A percentile compares a stretch with the other conserved stretches of the same genome.
Evolutionary conservation across 1,284 basidiomycete genomes (phyloP).

Genomic region (Afroboletus lepidellus): DNA sequence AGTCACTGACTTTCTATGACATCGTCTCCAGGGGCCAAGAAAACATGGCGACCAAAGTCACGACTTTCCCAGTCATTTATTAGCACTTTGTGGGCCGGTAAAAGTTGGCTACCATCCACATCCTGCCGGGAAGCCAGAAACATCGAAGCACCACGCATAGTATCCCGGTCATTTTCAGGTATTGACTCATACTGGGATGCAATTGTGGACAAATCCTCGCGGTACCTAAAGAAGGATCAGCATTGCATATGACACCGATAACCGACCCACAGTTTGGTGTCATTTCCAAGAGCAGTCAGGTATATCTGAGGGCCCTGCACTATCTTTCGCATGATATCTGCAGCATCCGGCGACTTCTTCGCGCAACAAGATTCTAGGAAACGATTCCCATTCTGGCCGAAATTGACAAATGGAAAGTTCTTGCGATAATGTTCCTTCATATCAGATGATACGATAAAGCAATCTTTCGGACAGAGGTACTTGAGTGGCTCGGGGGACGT

Average conservation of each 20-base stretch:
- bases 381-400: constrained; percentile 19
- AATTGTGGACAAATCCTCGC: constrained; percentile 23
- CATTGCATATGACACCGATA: background rate
- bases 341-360: constrained; percentile 23
- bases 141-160: constrained; percentile 22
- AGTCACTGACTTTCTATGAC: constrained; percentile 23
- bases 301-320: constrained; percentile 19
- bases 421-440: constrained; percentile 13
- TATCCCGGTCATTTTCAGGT: constrained; percentile 8
- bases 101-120: background rate
- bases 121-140: constrained; percentile 16
- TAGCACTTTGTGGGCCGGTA: constrained; percentile 19
- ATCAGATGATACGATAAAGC: constrained; percentile 16
- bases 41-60: constrained; percentile 20
- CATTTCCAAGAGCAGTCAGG: constrained; percentile 2
- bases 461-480: constrained; percentile 19
- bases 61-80: constrained; percentile 26
- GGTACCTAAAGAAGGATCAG: constrained; percentile 21
- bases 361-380: constrained; percentile 24
- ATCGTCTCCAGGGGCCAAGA: constrained; percentile 22
- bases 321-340: constrained; percentile 22
- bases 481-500: constrained; percentile 1
- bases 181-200: constrained; percentile 17
- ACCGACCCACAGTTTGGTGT: constrained; percentile 9
- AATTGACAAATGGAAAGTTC: constrained; percentile 25